Evolutionary conservation across 2,329 filamentous ascomycete genomes (phyloP), one percentile per base, ranked within the genome.

Genomic region (Zymoseptoria passerinii): DNA sequence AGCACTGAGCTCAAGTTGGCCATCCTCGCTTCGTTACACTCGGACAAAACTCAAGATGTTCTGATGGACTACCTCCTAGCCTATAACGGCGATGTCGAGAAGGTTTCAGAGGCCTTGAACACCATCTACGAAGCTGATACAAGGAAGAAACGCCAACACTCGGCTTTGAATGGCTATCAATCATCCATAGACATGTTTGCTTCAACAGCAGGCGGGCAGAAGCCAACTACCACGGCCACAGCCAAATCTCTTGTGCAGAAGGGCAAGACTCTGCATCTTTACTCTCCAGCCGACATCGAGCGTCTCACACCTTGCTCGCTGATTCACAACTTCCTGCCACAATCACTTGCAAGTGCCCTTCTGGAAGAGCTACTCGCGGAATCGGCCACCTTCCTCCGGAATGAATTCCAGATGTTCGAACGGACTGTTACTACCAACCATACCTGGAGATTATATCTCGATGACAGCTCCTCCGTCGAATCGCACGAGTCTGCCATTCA

Each of bases 1-100:
- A 86, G 88, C 1, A 99, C 94, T 0, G 94, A 97, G 62, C 79
- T 95, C 66, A 97, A 96, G 69, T 76, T 99, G 13, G 91, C 91
- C 1, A 77, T 95, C 1, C 77, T 99, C 2, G 82, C 87, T 1
- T 97, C 94, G 0, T 75, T 96, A 0, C 81, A 91, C 64, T 84
- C 89, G 0, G 70, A 77, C 0, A 64, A 85, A 3, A 79, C 84
- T 7, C 84, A 88, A 52, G 83, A 86, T 40, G 77, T 80, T 0
- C 77, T 96, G 0, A 80, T 99, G 0, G 92, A 97, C 63, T 77
- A 90, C 5, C 78, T 97, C 0, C 77, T 96, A 0, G 85, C 84
- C 0, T 85, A 89, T 60, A 83, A 92, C 28, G 94, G 94, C 0
- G 89, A 84, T 0, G 87, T 96, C 0, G 76, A 85, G 19, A 75